A percentile compares a stretch with the other conserved stretches of the same genome.
phyloP scores from a whole-genome alignment of 345 rosid genomes.

The Ceriops zippeliana region DNA sequence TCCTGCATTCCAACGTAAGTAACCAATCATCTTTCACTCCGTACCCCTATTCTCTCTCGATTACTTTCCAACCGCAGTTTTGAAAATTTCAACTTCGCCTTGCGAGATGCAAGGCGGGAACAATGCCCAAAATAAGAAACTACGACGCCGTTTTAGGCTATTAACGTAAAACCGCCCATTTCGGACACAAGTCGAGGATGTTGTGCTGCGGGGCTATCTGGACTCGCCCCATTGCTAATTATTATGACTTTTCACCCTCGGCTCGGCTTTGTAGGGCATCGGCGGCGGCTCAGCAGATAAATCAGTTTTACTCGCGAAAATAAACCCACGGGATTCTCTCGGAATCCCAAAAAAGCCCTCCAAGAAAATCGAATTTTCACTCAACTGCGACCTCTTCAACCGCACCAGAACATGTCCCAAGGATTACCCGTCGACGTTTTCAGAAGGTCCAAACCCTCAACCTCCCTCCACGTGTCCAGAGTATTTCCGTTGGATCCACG shows the following conservation, averaged over 20 bases:
- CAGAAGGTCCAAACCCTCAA: slow-evolving; percentile 20
- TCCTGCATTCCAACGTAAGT: slow-evolving; percentile 54
- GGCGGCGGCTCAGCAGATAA: slow-evolving; percentile 5
- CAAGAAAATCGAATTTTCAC: slow-evolving; percentile 35
- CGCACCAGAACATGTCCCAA: slow-evolving; percentile 39
- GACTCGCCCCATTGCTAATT: background rate
- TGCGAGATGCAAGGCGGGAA: no score
- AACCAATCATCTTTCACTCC: background rate
- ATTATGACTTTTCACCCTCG: background rate
- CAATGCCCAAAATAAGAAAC: no score
- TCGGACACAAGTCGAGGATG: no score
- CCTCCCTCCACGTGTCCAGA: slow-evolving; percentile 19
- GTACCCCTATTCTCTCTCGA: background rate
- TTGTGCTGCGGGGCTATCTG: background rate
- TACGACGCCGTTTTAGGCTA: no score
- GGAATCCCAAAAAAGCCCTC: slow-evolving; percentile 19
- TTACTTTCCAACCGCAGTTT: background rate
- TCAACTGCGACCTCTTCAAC: slow-evolving; percentile 39
- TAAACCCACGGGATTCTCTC: no score
- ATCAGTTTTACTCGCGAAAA: background rate
- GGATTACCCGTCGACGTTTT: slow-evolving; percentile 26
- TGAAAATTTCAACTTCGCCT: background rate
- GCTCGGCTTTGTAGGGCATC: slow-evolving; percentile 17
- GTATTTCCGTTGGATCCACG: slow-evolving; percentile 27
- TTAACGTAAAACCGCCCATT: no score